These are phyloP conservation scores for Fraxinus albicans DNA, from an alignment of 305 asterid genomes.

Conservation along the genomic window DNA sequence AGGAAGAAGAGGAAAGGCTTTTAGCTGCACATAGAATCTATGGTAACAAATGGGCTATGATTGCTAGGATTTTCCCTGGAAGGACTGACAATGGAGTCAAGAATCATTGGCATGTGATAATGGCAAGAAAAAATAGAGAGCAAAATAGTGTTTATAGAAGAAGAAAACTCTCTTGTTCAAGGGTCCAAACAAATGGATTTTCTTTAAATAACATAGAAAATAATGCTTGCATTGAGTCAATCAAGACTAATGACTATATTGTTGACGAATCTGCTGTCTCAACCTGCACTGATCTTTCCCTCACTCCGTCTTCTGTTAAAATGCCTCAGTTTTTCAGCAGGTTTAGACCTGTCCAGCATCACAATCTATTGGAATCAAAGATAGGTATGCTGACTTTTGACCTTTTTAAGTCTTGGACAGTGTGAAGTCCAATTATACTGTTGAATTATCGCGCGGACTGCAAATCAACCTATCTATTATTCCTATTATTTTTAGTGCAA, in stretches of 20 bases:
- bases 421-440: not conserved
- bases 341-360: not conserved
- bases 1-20: constrained; percentile 33
- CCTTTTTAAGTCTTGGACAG: too few species aligned
- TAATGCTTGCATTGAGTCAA: constrained; percentile 9
- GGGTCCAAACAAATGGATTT: not conserved
- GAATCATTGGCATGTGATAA: constrained; percentile 37
- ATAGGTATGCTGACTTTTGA: constrained; percentile 4
- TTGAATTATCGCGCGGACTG: not conserved
- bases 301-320: constrained; percentile 23
- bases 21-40: constrained; percentile 24
- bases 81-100: constrained; percentile 37
- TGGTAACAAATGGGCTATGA: constrained; percentile 41
- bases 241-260: constrained; percentile 10
- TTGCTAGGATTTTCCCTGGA: constrained; percentile 36
- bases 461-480: not conserved
- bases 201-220: not conserved
- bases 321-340: not conserved
- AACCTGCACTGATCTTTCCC: constrained; percentile 32
- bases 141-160: constrained; percentile 17
- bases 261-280: constrained; percentile 29
- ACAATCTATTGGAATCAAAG: not conserved
- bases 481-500: not conserved
- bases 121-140: constrained; percentile 30
- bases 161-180: constrained; percentile 5